phyloP scores from a whole-genome alignment of 495 filamentous ascomycete species.

The Penicillium cosmopolitanum region DNA sequence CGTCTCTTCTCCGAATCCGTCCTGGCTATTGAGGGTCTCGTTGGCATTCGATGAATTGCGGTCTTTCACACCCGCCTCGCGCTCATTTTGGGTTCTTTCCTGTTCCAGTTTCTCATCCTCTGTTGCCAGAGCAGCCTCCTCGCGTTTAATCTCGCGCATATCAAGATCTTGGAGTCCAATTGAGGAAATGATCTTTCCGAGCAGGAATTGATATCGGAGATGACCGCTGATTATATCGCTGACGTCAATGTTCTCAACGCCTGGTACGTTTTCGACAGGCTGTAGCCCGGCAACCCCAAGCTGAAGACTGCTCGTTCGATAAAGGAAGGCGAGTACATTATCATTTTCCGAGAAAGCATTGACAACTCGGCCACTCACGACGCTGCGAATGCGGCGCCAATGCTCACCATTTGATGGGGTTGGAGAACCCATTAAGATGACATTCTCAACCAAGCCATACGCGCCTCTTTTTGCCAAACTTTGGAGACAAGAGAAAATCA shows the following conservation, averaged over 20 bases:
- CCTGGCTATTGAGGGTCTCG: slow-evolving; percentile 33
- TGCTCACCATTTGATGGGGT: slow-evolving; percentile 65
- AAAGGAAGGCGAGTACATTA: slow-evolving; percentile 75
- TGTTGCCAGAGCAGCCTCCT: slow-evolving; percentile 60
- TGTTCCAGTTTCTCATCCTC: slow-evolving; percentile 57
- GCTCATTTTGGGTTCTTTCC: slow-evolving; percentile 52
- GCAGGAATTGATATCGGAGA: slow-evolving; percentile 68
- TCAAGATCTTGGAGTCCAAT: slow-evolving; percentile 72
- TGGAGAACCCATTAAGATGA: slow-evolving; percentile 81
- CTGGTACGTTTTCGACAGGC: slow-evolving; percentile 62
- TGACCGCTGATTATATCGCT: slow-evolving; percentile 74
- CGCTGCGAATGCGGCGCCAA: slow-evolving; percentile 71
- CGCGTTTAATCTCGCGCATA: slow-evolving; percentile 56
- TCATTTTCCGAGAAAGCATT: slow-evolving; percentile 82
- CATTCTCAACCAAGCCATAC: slow-evolving; percentile 86
- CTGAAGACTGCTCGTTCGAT: slow-evolving; percentile 75
- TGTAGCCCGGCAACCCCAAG: slow-evolving; percentile 77
- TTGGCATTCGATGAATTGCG: slow-evolving; percentile 36
- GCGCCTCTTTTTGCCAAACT: slow-evolving; percentile 73
- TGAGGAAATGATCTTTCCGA: slow-evolving; percentile 67
- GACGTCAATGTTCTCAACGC: slow-evolving; percentile 78
- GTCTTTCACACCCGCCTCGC: slow-evolving; percentile 43
- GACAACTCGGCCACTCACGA: slow-evolving; percentile 72
- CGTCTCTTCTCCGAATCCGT: slow-evolving; percentile 41
- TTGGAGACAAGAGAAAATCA: slow-evolving; percentile 83